phyloP scores from a whole-genome alignment of 106 monocot species.

The Phalaenopsis aphrodite region DNA sequence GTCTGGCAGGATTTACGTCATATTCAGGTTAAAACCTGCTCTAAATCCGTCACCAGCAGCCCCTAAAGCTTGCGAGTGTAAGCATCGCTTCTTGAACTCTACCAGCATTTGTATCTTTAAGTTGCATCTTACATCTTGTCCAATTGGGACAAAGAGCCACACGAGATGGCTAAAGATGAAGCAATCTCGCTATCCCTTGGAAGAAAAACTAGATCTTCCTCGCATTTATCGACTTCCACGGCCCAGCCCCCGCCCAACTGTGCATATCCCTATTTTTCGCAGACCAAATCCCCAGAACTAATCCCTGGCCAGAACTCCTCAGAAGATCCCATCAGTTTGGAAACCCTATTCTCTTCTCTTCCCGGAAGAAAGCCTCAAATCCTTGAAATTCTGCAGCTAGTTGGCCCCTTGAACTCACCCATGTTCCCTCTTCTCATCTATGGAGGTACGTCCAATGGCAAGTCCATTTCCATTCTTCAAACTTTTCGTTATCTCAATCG shows the following conservation, averaged over 20 bases:
- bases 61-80: no score
- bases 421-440: slow-evolving; percentile 65
- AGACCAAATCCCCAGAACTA: slow-evolving; percentile 2
- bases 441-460: slow-evolving; percentile 71
- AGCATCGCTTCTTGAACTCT: no score
- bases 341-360: slow-evolving; percentile 24
- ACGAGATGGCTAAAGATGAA: slow-evolving; percentile 1
- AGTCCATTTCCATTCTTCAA: slow-evolving; percentile 51
- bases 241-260: not conserved
- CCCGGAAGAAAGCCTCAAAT: slow-evolving; percentile 39
- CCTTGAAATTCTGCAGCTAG: slow-evolving; percentile 27
- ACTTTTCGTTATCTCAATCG: slow-evolving; percentile 53
- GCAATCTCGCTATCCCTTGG: not conserved
- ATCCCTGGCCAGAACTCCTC: not conserved
- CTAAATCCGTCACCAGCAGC: no score
- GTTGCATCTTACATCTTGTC: no score
- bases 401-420: slow-evolving; percentile 58
- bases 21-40: no score
- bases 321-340: slow-evolving; percentile 7
- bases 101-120: no score
- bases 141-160: no score
- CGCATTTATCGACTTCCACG: not conserved
- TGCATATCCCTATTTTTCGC: not conserved
- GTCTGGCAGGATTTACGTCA: no score
- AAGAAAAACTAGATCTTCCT: slow-evolving; percentile 18